Conservation (phyloP, 345 rosid genomes). For the Leavenworthia alabamica region DNA sequence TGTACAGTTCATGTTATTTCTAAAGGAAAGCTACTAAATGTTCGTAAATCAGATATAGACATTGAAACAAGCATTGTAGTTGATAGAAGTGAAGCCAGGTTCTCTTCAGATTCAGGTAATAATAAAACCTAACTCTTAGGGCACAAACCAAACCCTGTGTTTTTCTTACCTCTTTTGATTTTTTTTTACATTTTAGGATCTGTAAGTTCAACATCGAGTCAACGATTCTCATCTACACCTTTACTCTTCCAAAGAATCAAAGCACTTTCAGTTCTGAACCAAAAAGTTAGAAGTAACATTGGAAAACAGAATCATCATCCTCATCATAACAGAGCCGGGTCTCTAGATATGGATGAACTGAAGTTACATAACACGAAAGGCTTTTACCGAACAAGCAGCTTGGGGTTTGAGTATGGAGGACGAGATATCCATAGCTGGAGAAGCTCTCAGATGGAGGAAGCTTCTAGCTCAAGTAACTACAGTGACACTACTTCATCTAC, state of each 20-base stretch:
- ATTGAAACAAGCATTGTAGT: slow-evolving; percentile 45
- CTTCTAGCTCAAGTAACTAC: slow-evolving; percentile 42
- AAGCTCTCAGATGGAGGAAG: slow-evolving; percentile 37
- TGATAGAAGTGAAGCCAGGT: slow-evolving; percentile 41
- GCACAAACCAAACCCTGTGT: not conserved
- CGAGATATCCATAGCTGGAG: slow-evolving; percentile 38
- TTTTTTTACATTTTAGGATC: slow-evolving; percentile 18
- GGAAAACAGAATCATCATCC: slow-evolving; percentile 26
- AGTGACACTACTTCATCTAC: slow-evolving; percentile 40
- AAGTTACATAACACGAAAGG: slow-evolving; percentile 30
- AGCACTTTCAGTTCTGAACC: slow-evolving; percentile 58
- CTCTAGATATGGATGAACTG: slow-evolving; percentile 41
- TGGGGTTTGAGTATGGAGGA: slow-evolving; percentile 30
- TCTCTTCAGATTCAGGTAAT: slow-evolving; percentile 42
- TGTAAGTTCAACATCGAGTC: slow-evolving; percentile 35
- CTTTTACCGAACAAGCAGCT: slow-evolving; percentile 28
- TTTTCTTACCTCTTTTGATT: not conserved
- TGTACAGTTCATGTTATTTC: slow-evolving; percentile 70
- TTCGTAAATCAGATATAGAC: slow-evolving; percentile 64
- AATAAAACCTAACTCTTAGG: not conserved
- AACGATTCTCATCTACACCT: slow-evolving; percentile 41
- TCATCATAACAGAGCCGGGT: slow-evolving; percentile 38
- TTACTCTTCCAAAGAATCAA: slow-evolving; percentile 51
- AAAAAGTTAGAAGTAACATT: slow-evolving; percentile 26
- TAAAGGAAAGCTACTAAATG: slow-evolving; percentile 59